A percentile compares a stretch with the other conserved stretches of the same genome.
phyloP scores from a whole-genome alignment of 2,329 filamentous ascomycete genomes.

The Colletotrichum brevisporum region DNA sequence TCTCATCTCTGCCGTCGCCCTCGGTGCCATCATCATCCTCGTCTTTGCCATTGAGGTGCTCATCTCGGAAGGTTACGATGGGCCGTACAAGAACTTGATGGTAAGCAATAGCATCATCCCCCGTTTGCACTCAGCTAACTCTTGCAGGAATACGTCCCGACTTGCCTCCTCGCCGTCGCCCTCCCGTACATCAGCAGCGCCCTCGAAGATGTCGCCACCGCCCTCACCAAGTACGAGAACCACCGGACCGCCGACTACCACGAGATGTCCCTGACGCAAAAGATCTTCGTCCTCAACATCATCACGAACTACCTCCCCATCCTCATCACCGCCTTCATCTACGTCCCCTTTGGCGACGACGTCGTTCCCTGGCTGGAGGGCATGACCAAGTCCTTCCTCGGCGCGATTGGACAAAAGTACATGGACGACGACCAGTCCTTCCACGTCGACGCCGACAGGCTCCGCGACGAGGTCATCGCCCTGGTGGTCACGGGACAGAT shows the following conservation, averaged over 20 bases:
- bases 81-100: conserved; percentile 75
- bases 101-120: conserved; percentile 55
- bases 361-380: conserved; percentile 78
- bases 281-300: conserved; percentile 84
- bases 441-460: conserved; percentile 74
- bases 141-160: conserved; percentile 77
- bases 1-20: conserved; percentile 66
- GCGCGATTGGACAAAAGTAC: conserved; percentile 64
- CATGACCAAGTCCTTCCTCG: conserved; percentile 65
- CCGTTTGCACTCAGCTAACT: conserved; percentile 1
- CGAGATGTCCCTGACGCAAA: conserved; percentile 78
- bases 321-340: conserved; percentile 83
- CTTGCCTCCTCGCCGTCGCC: conserved; percentile 76
- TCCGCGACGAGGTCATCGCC: conserved; percentile 81
- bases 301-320: conserved; percentile 85
- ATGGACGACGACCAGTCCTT: conserved; percentile 64
- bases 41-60: conserved; percentile 83
- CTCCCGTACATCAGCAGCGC: conserved; percentile 75
- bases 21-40: conserved; percentile 76
- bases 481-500: conserved; percentile 81
- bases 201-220: conserved; percentile 73
- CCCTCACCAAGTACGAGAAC: conserved; percentile 80
- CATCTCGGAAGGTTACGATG: conserved; percentile 81
- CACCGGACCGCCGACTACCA: conserved; percentile 79
- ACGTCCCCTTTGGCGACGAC: conserved; percentile 79